Base-by-base conservation (phyloP, 2,329 filamentous ascomycete genomes). In the Epichloe aotearoae region DNA sequence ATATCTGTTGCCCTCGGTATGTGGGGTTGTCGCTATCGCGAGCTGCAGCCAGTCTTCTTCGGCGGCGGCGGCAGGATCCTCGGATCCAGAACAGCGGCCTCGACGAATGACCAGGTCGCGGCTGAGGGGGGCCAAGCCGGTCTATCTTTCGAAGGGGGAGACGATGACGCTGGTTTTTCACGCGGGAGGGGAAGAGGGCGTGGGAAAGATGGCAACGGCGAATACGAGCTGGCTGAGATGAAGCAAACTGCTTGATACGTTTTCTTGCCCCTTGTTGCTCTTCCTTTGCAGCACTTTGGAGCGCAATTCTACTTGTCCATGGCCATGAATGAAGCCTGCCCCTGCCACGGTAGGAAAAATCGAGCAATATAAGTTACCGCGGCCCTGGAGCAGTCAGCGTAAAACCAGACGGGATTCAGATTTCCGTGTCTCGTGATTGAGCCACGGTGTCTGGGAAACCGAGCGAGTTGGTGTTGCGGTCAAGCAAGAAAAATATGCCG, bases 21-120 rank as follows among this genome's bases (percentile, higher is more conserved):
- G 38, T 97, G 91, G 87, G 87, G 84, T 3, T 97, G 91, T 64
- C 88, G 84, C 62, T 94, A 89, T 74, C 77, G 91, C 54, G 93
- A 98, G 68, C 71, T 98, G 51, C 77, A 82, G 61, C 91, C 93
- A 11, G 94, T 97, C 59, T 84, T 80, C 53, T 96, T 97, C 23
- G 6, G 88, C 19, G 84, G 88, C 19, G 83, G 84, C 2, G 72
- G 66, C 8, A 63, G 66, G 7, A 66, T 66, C 38, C 62, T 68
- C 43, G 62, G 57, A 51, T 52, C 57, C 36, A 43, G 47, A 26
- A 23, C 52, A 48, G 38, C 40, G 3, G 41, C 40, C 41, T 42
- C 55, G 49, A 58, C 54, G 48, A 64, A 42, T 19, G 59, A 52
- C n/a, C 54, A 53, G 46, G 56, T 55, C 5, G 56, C 52, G 14